Conservation (phyloP, 1,284 basidiomycete genomes). For the Erythrobasidium hasegawianum region DNA sequence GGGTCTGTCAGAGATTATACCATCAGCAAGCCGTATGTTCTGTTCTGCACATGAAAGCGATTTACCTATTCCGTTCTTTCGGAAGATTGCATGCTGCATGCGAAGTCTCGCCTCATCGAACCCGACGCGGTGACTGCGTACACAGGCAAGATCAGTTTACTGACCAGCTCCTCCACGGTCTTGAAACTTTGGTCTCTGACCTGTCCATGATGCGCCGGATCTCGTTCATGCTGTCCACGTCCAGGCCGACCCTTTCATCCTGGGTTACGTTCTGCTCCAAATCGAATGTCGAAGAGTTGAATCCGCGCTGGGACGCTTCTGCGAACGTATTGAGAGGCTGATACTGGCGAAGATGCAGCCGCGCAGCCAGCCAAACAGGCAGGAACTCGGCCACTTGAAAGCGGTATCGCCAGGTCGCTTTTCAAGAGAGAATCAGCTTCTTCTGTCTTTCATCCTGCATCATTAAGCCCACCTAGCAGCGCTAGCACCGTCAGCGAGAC, state of each 20-base stretch:
- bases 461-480: background rate
- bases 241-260: conserved; percentile 23
- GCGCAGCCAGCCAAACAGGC: conserved; percentile 19
- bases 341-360: conserved; percentile 22
- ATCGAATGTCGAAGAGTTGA: conserved; percentile 26
- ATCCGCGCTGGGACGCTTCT: conserved; percentile 15
- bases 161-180: background rate
- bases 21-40: background rate
- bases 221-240: conserved; percentile 23
- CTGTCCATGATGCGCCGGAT: conserved; percentile 31
- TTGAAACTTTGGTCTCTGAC: background rate
- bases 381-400: conserved; percentile 10
- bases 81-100: conserved; percentile 16
- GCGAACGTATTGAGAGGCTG: conserved; percentile 27
- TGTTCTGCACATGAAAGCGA: background rate
- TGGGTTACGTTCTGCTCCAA: conserved; percentile 22
- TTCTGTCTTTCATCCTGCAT: background rate
- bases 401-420: conserved; percentile 20
- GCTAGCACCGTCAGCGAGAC: background rate
- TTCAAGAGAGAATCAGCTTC: background rate
- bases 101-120: conserved; percentile 28
- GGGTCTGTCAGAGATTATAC: conserved; percentile 13
- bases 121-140: conserved; percentile 19
- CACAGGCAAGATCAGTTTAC: background rate
- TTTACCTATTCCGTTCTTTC: conserved; percentile 32